Base-by-base conservation (phyloP, 148 eudicot species). In the Persicaria tinctoria region DNA sequence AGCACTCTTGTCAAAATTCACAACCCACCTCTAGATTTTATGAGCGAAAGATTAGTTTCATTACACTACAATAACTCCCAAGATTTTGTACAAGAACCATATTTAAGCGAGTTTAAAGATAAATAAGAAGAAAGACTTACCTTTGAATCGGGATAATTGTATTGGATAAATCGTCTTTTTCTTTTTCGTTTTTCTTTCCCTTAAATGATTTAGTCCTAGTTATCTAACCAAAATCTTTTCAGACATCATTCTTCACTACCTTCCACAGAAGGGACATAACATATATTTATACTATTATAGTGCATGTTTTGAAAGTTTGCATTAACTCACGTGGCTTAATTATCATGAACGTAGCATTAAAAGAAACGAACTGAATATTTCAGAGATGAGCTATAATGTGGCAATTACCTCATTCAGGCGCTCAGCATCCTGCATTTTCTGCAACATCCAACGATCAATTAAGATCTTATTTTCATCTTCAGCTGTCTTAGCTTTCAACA, bases 341-440 rank as follows among this genome's bases (percentile, higher is more conserved):
- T 41, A 41, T 10, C 41, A 46, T 66, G 70, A 64, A 11, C 41
- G 41, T 38, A 64, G 12, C 12, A 14, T 5, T 66, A 44, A 38
- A 64, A 14, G 70, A 41, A 66, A 44, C 5, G 17, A 41, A 66
- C 20, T 66, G 47, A 12, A 66, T 66, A 66, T 66, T 66, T 41
- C 47, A 66, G 70, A 66, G 46, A 41, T 66, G 47, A 66, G 70
- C 48, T 38, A 41, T 12, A 1, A 63, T 23, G 68, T 63, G 38
- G 48, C 11, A 57, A 66, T n/a, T 84, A 95, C 98, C 92, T 95
- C 98, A 80, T 95, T 95, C 62, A 95, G 82, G 69, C 89, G 90
- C 79, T 95, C 98, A 73, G 98, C 98, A 84, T 95, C 98, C 83
- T 95, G 86, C 98, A 95, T 95, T 78, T 95, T 95, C 83, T 90